Evolutionary conservation across 257 asterid species (phyloP), one percentile per base, ranked within the genome.

Genomic region (Gentiana straminea): DNA sequence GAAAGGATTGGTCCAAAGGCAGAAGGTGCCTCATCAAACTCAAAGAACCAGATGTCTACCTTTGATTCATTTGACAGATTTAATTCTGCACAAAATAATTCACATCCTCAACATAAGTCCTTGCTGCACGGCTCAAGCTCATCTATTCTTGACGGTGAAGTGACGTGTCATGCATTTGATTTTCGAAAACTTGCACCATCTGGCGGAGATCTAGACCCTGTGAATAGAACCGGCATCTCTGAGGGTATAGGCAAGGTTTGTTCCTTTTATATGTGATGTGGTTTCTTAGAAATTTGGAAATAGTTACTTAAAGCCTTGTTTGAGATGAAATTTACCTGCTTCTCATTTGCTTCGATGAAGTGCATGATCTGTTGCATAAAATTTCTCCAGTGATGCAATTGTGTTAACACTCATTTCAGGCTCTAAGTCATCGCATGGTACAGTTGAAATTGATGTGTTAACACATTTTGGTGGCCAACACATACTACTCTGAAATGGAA

Each of bases 161-260:
- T 84, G 71, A 91, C 98, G n/a, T 87, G 95, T 71, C 94, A 91
- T 75, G 95, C 84, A 48, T 84, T 87, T 71, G 73, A 94, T 7
- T 55, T 79, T 52, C 74, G 62, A 68, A 79, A 69, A 51, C 56
- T 72, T 62, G 75, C 75, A 53, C 68, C 81, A 49, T 44, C 67
- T 56, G 66, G 68, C 59, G 63, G 60, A 64, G 79, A 68, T 35
- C 47, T 65, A 7, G 58, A 34, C 44, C 48, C 64, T 54, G 70
- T 69, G 45, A 63, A 62, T 43, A 72, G 54, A 62, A 56, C 35
- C 46, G 68, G 61, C 58, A 43, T 60, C 68, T 47, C 72, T 59
- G 55, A n/a, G 51, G 11, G 32, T 48, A 52, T 45, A 33, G 35
- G 35, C 47, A 60, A 68, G 71, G 78, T 73, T 41, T 13, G 60